phyloP scores from a whole-genome alignment of 257 asterid genomes.

The Plectranthus barbatus region DNA sequence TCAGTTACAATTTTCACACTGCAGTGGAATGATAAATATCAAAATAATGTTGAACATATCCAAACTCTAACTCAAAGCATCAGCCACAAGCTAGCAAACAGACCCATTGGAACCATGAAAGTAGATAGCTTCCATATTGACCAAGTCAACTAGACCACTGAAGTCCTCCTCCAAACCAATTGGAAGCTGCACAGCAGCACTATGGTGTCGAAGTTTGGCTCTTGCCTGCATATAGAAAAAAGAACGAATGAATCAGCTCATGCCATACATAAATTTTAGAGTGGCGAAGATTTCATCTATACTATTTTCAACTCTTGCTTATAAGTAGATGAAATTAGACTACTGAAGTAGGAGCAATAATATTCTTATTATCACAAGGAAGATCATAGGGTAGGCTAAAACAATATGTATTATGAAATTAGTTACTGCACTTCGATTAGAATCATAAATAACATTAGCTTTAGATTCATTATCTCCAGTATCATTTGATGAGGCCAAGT shows the following conservation, averaged over 20 bases:
- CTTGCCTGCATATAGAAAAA: constrained; percentile 56
- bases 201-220: constrained; percentile 91
- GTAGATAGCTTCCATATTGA: constrained; percentile 66
- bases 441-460: neutral
- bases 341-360: neutral
- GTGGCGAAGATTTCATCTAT: neutral
- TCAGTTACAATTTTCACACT: constrained; percentile 70
- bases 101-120: constrained; percentile 93
- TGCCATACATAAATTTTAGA: constrained; percentile 4
- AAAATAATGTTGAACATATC: constrained; percentile 3
- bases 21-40: constrained; percentile 10
- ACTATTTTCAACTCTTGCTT: neutral
- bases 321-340: neutral
- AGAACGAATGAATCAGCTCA: constrained; percentile 9
- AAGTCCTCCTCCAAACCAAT: constrained; percentile 95
- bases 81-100: constrained; percentile 30
- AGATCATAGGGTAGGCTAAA: too few species aligned
- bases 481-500: too few species aligned
- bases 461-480: too few species aligned
- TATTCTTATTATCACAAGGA: neutral
- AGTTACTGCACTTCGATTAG: neutral
- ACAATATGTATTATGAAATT: too few species aligned
- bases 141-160: constrained; percentile 88
- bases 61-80: neutral
- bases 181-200: constrained; percentile 94